Conservation (phyloP, 441 rosid species). For the Adansonia madagascariensis region DNA sequence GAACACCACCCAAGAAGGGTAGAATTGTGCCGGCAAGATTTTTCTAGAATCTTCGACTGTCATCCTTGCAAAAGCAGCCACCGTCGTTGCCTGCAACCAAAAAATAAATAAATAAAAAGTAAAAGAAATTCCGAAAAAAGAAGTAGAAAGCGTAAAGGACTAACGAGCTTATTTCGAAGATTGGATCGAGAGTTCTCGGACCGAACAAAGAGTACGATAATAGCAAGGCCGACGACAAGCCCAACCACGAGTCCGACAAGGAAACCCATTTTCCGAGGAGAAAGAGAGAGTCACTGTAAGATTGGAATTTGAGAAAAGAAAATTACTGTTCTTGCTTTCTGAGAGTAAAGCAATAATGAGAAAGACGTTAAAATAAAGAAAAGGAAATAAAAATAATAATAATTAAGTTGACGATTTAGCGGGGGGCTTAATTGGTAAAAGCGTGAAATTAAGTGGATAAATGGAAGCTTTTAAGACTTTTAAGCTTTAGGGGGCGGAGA, state of each 20-base stretch:
- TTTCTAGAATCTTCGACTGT: conserved; percentile 88
- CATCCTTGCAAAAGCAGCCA: conserved; percentile 95
- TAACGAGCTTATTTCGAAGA: conserved; percentile 64
- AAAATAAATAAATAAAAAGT: neutral
- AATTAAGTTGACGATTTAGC: neutral
- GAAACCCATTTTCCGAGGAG: conserved; percentile 50
- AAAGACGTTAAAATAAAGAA: neutral
- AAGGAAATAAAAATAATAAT: neutral
- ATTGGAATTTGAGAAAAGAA: neutral
- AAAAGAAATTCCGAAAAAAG: neutral
- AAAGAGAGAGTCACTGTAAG: neutral
- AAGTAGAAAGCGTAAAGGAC: conserved; percentile 22
- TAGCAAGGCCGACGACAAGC: conserved; percentile 58
- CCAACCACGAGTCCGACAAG: conserved; percentile 71
- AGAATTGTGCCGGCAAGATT: conserved; percentile 74
- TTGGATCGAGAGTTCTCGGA: conserved; percentile 57
- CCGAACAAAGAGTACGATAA: conserved; percentile 71
- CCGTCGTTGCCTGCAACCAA: conserved; percentile 60
- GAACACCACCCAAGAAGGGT: conserved; percentile 98
- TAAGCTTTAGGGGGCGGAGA: neutral
- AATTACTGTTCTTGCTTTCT: neutral
- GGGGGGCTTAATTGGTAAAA: neutral
- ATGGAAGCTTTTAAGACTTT: neutral
- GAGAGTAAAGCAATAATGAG: neutral
- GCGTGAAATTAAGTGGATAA: neutral